Evolutionary conservation across 495 filamentous ascomycete species (phyloP), one percentile per base, ranked within the genome.

Genomic region (Penicillium arizonense): DNA sequence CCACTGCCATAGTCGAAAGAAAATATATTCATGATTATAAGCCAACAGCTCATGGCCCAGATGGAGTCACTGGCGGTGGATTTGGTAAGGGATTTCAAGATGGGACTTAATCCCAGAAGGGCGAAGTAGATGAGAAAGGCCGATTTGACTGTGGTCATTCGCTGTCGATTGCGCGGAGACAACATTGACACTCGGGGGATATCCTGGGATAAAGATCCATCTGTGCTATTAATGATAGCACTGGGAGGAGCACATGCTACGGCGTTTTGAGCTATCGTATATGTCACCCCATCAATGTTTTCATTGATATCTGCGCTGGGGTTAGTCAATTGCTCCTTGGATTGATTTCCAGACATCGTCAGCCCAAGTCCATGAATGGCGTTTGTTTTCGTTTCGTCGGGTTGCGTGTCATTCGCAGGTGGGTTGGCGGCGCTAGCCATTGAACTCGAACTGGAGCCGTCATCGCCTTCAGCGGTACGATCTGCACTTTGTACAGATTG

Each of bases 1-100:
- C 69, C 86, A 59, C 83, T 85, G 23, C 91, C 87, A 62, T 97
- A 97, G 73, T 98, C 94, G 66, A 97, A 96, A 65, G 94, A 96
- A 68, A 96, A 91, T 59, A 97, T 88, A 70, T 98, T 97, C 72
- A 96, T 91, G 52, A 89, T 82, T 63, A 98, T 82, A 41, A 98
- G 78, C 86, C 89, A 95, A 69, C 86, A 90, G 56, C 88, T 91
- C 77, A 98, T 87, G 13, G 94, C 90, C 95, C 95, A 98, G 56
- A 98, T 97, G 21, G 86, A 90, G 75, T 98, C 94, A 28, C 78
- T 84, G 16, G 88, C 88, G 4, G 91, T 96, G 5, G 91, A 96
- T 33, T 85, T 85, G 1, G 94, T 97, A 12, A 98, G 80, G 4
- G 91, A 96, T 68, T 96, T 96, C 33, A 97, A 78, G 56, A 98